Percentiles rank a stretch among this genome's conserved stretches.
Evolutionary conservation across 2,329 filamentous ascomycete genomes (phyloP).

Genomic region (Cordyceps fumosorosea): DNA sequence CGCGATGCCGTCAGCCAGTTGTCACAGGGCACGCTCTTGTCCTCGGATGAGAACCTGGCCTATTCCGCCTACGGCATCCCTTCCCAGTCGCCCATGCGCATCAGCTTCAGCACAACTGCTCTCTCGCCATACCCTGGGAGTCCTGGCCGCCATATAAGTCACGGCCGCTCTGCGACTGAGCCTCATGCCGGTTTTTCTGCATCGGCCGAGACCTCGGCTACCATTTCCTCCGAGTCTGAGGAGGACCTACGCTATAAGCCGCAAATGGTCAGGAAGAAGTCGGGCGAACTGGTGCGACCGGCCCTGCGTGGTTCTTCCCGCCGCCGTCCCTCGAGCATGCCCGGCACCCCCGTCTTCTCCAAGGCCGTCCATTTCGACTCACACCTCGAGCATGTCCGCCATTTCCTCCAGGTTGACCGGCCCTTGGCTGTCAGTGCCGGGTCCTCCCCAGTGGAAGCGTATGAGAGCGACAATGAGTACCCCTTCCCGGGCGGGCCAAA

Average conservation of each 20-base stretch:
- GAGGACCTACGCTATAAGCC: constrained; percentile 61
- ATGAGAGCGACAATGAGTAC: constrained; percentile 84
- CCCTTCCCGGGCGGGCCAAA: constrained; percentile 61
- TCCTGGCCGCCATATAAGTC: constrained; percentile 31
- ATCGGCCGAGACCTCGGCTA: constrained; percentile 43
- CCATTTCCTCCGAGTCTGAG: constrained; percentile 55
- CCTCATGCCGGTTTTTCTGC: constrained; percentile 40
- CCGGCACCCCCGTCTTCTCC: constrained; percentile 88
- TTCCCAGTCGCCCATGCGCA: constrained; percentile 28
- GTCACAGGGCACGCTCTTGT: constrained; percentile 33
- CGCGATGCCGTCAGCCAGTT: constrained; percentile 80
- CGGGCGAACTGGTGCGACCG: constrained; percentile 89
- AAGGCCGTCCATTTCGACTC: constrained; percentile 99
- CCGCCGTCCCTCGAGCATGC: constrained; percentile 89
- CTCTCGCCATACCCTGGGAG: constrained; percentile 34
- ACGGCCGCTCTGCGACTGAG: constrained; percentile 51
- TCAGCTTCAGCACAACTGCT: constrained; percentile 41
- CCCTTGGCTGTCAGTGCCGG: constrained; percentile 94
- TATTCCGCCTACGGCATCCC: constrained; percentile 14
- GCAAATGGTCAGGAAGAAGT: constrained; percentile 96
- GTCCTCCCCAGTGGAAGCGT: constrained; percentile 82
- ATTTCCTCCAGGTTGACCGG: constrained; percentile 89
- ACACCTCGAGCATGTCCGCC: constrained; percentile 89
- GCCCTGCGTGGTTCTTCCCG: constrained; percentile 76
- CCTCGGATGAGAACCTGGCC: constrained; percentile 52